Evolutionary conservation across 2,329 filamentous ascomycete species (phyloP).

Genomic region (Cladosporium oxysporum): DNA sequence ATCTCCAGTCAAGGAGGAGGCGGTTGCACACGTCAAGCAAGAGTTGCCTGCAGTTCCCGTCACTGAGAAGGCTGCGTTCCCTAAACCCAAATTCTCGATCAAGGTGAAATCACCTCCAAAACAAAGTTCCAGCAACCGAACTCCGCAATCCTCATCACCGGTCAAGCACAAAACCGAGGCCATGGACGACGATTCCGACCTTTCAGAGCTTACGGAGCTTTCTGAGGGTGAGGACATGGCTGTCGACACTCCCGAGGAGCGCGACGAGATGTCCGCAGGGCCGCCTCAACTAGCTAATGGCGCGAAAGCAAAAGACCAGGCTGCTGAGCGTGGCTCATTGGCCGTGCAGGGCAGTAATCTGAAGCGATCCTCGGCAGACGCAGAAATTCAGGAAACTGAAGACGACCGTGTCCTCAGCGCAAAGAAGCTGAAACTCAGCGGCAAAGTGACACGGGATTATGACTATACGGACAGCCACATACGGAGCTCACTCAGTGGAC

Average conservation of each 20-base stretch:
- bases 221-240: slow-evolving; percentile 36
- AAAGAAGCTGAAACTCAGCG: slow-evolving; percentile 38
- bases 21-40: not conserved
- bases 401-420: slow-evolving; percentile 33
- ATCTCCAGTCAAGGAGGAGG: slow-evolving; percentile 23
- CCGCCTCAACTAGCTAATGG: slow-evolving; percentile 24
- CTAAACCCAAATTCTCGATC: slow-evolving; percentile 34
- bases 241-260: slow-evolving; percentile 25
- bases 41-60: slow-evolving; percentile 31
- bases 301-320: slow-evolving; percentile 31
- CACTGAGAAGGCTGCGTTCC: slow-evolving; percentile 32
- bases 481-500: slow-evolving; percentile 23
- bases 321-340: slow-evolving; percentile 27
- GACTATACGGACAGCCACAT: slow-evolving; percentile 37
- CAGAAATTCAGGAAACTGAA: slow-evolving; percentile 31
- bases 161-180: slow-evolving; percentile 27
- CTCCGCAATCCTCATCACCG: slow-evolving; percentile 30
- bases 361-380: slow-evolving; percentile 41
- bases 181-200: slow-evolving; percentile 26
- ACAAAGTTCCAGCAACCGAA: slow-evolving; percentile 24
- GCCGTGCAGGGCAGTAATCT: slow-evolving; percentile 29
- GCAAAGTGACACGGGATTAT: slow-evolving; percentile 33
- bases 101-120: slow-evolving; percentile 33
- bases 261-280: slow-evolving; percentile 17
- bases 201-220: slow-evolving; percentile 39